phyloP scores from a whole-genome alignment of 2,329 filamentous ascomycete genomes.

The Emergomyces pasteurianus region DNA sequence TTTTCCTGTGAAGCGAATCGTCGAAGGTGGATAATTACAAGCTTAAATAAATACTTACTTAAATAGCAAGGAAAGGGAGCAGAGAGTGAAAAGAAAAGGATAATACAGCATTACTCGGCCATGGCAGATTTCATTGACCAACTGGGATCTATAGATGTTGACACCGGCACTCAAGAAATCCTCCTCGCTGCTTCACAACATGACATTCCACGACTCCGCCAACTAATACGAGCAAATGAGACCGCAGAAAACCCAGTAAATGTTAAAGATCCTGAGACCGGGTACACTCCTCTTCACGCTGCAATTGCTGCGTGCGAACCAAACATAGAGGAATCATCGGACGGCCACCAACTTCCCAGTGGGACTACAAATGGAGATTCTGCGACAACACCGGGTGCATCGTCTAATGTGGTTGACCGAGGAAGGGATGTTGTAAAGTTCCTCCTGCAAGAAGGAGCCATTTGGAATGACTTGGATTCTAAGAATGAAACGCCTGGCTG shows the following conservation, averaged over 20 bases:
- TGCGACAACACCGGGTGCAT: slow-evolving; percentile 17
- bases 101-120: not conserved
- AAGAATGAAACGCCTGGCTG: slow-evolving; percentile 88
- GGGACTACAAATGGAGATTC: slow-evolving; percentile 14
- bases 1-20: not conserved
- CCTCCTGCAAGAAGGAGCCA: slow-evolving; percentile 76
- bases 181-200: slow-evolving; percentile 56
- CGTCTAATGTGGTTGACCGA: slow-evolving; percentile 37
- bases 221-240: slow-evolving; percentile 49
- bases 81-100: not conserved
- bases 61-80: not conserved
- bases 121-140: slow-evolving; percentile 6
- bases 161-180: slow-evolving; percentile 43
- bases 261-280: slow-evolving; percentile 72
- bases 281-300: slow-evolving; percentile 78
- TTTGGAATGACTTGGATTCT: slow-evolving; percentile 90
- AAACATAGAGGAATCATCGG: slow-evolving; percentile 12
- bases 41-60: too few species aligned
- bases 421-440: slow-evolving; percentile 59
- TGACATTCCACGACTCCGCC: slow-evolving; percentile 55
- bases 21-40: too few species aligned
- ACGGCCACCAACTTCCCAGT: slow-evolving; percentile 12
- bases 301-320: slow-evolving; percentile 64
- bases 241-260: slow-evolving; percentile 47
- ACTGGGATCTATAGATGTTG: slow-evolving; percentile 18